Conservation (phyloP, 2,329 filamentous ascomycete species). For the Pseudogymnoascus pannorum region DNA sequence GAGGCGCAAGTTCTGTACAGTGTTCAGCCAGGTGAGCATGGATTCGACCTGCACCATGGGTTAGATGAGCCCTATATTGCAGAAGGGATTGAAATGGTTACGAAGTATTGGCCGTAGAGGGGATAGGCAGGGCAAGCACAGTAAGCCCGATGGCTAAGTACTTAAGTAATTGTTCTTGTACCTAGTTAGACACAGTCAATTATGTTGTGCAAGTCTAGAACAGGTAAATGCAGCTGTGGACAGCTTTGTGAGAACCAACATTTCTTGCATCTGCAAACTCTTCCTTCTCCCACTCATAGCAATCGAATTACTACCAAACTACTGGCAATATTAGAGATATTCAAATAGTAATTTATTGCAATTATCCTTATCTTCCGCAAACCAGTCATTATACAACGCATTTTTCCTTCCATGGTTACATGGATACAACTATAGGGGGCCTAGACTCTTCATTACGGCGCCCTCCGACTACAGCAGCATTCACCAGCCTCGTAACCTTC, state of each 20-base stretch:
- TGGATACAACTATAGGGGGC: not conserved
- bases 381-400: not conserved
- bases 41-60: slow-evolving; percentile 10
- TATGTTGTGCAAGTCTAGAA: too few species aligned
- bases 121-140: not conserved
- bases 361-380: too few species aligned
- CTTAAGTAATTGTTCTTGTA: too few species aligned
- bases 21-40: slow-evolving; percentile 14
- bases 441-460: not conserved
- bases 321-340: too few species aligned
- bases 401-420: not conserved
- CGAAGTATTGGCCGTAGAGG: not conserved
- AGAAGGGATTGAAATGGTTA: not conserved
- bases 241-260: too few species aligned
- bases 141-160: not conserved
- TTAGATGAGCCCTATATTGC: not conserved
- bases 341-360: too few species aligned
- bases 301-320: too few species aligned
- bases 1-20: not conserved
- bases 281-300: too few species aligned
- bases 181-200: too few species aligned
- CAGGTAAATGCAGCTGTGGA: too few species aligned
- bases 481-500: not conserved
- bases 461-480: not conserved
- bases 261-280: too few species aligned